These are phyloP conservation scores for Acrocalymma vagum DNA, from an alignment of 2,329 filamentous ascomycete genomes.

Conservation along the genomic window DNA sequence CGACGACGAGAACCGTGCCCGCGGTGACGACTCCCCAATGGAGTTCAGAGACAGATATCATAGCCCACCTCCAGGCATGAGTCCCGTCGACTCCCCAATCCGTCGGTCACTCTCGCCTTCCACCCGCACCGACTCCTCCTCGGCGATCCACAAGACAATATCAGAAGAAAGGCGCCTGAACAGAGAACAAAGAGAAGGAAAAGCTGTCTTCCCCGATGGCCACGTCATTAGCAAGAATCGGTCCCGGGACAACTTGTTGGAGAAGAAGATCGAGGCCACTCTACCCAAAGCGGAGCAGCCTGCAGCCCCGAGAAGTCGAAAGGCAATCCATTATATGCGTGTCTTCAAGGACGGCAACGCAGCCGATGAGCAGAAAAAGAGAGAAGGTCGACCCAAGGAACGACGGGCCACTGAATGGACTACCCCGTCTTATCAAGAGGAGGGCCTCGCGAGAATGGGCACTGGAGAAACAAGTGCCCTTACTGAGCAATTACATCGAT, in stretches of 20 bases:
- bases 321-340: constrained; percentile 71
- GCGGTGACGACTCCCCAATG: constrained; percentile 22
- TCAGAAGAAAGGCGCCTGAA: constrained; percentile 56
- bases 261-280: constrained; percentile 71
- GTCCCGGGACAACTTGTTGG: constrained; percentile 59
- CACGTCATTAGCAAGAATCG: constrained; percentile 47
- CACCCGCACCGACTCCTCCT: constrained; percentile 27
- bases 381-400: constrained; percentile 54
- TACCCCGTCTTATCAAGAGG: constrained; percentile 31
- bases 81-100: constrained; percentile 46
- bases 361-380: constrained; percentile 60
- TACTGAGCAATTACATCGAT: constrained; percentile 26
- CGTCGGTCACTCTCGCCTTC: constrained; percentile 40
- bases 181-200: constrained; percentile 59
- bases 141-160: constrained; percentile 37
- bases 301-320: constrained; percentile 67
- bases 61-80: constrained; percentile 47
- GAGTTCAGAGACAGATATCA: constrained; percentile 29
- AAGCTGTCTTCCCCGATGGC: constrained; percentile 53
- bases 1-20: constrained; percentile 20
- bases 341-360: constrained; percentile 70
- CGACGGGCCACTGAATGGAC: constrained; percentile 42
- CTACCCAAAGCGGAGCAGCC: constrained; percentile 64
- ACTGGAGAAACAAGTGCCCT: constrained; percentile 19
- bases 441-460: constrained; percentile 21